Base-by-base conservation (phyloP, 2,329 filamentous ascomycete genomes). In the Pseudogymnoascus sp. region DNA sequence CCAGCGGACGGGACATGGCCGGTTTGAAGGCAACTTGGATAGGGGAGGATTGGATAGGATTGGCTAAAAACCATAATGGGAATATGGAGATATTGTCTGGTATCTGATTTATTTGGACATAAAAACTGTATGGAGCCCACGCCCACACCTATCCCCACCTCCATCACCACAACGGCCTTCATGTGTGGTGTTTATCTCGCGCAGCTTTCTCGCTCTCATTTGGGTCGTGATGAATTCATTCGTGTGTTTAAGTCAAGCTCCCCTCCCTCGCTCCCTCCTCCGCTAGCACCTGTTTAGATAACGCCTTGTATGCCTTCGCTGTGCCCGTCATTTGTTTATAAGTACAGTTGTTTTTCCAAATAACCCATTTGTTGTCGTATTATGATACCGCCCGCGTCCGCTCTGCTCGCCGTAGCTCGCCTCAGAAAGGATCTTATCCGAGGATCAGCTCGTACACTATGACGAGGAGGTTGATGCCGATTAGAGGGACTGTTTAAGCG, bases 371-470 rank as follows among this genome's bases (percentile, higher is more conserved):
- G 6, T 28, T 28, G 20, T 39, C 57, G 57, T 58, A 43, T 28
- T 61, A 41, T 41, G 38, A 41, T 41, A 41, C 38, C 38, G 28
- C 28, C 28, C 28, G 4, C 28, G 7, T 30, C 28, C 28, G 4
- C 28, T 4, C 28, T n/a, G n/a, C n/a, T n/a, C n/a, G n/a, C n/a
- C 28, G 28, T 30, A 30, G 28, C 28, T 4, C 28, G 28, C 28
- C 28, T 11, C 38, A 5, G 6, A 18, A 6, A n/a, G 16, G 20
- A 7, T 16, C 5, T 41, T 61, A 92, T 62, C 89, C 89, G 28
- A 92, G 78, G 54, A 91, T 79, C 39, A 94, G 77, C 75, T 91
- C 88, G 75, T 92, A 96, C 63, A 91, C 73, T 71, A 96, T 94
- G 66, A 96, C 87, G 66, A 92, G 73, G 5, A 86, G 85, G 74